Conservation (phyloP, 495 filamentous ascomycete species). For the Penicillium arizonense region DNA sequence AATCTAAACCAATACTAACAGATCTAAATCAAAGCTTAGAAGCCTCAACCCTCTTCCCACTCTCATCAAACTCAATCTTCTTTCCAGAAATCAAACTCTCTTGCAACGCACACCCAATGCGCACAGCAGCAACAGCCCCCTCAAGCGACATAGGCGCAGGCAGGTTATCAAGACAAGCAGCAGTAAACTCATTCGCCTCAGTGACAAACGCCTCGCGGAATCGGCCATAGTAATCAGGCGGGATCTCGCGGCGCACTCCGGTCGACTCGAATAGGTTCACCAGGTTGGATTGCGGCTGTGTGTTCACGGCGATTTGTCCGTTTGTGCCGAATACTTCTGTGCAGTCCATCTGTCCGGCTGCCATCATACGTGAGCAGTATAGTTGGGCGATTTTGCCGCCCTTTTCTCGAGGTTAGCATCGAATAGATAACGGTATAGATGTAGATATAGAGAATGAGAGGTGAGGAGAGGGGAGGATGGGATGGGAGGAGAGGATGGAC, state of each 20-base stretch:
- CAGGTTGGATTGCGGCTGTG: conserved; percentile 45
- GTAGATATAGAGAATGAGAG: not conserved
- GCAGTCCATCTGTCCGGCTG: conserved; percentile 44
- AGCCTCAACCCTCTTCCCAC: conserved; percentile 22
- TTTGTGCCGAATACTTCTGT: conserved; percentile 43
- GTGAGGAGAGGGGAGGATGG: not conserved
- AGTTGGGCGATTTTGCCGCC: conserved; percentile 56
- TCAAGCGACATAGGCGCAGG: conserved; percentile 43
- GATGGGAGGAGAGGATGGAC: not conserved
- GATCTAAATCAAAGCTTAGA: conserved; percentile 6
- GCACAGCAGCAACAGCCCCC: conserved; percentile 19
- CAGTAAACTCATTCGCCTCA: conserved; percentile 58
- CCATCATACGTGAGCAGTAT: conserved; percentile 59
- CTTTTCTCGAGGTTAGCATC: not conserved
- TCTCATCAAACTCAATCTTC: conserved; percentile 36
- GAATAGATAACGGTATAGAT: too few species aligned
- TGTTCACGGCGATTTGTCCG: conserved; percentile 54
- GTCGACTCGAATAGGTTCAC: conserved; percentile 46
- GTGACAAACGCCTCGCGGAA: conserved; percentile 57
- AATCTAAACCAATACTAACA: not conserved
- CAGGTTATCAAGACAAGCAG: conserved; percentile 46
- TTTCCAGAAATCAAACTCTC: conserved; percentile 34
- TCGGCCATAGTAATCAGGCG: conserved; percentile 52
- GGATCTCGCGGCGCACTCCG: conserved; percentile 53
- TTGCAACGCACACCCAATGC: conserved; percentile 37